Conservation (phyloP, 345 rosid species). For the Nasturtium officinale region DNA sequence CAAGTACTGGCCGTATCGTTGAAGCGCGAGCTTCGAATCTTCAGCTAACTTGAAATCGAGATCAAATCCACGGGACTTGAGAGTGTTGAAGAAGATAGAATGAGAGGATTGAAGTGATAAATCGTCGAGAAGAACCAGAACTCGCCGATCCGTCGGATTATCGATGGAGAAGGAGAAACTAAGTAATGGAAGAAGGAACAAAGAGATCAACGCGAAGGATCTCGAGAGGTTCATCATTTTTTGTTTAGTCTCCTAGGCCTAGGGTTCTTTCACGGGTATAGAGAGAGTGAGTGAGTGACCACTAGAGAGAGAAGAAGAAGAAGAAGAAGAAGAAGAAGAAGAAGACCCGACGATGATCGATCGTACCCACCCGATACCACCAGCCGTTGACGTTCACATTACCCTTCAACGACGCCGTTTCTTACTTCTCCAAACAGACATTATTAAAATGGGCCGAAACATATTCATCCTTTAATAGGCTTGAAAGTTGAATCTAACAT, state of each 20-base stretch:
- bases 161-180: slow-evolving; percentile 61
- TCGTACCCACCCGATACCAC: no score
- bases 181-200: slow-evolving; percentile 46
- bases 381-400: slow-evolving; percentile 36
- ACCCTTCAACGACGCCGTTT: neutral
- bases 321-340: neutral
- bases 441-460: slow-evolving; percentile 4
- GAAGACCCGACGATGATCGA: slow-evolving; percentile 23
- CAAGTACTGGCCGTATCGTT: slow-evolving; percentile 66
- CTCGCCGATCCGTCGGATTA: slow-evolving; percentile 56
- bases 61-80: slow-evolving; percentile 60
- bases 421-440: neutral
- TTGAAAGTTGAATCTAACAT: neutral
- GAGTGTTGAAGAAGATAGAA: slow-evolving; percentile 66
- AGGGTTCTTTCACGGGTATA: slow-evolving; percentile 27
- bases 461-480: neutral
- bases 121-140: slow-evolving; percentile 65
- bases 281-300: slow-evolving; percentile 27
- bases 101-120: slow-evolving; percentile 63
- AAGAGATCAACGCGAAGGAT: slow-evolving; percentile 36
- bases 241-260: neutral
- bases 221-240: slow-evolving; percentile 39
- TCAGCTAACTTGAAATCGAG: slow-evolving; percentile 68
- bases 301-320: slow-evolving; percentile 23
- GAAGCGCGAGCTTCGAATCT: slow-evolving; percentile 61